These are phyloP conservation scores for Suillus spraguei DNA, from an alignment of 768 basidiomycete species.

Conservation along the genomic window DNA sequence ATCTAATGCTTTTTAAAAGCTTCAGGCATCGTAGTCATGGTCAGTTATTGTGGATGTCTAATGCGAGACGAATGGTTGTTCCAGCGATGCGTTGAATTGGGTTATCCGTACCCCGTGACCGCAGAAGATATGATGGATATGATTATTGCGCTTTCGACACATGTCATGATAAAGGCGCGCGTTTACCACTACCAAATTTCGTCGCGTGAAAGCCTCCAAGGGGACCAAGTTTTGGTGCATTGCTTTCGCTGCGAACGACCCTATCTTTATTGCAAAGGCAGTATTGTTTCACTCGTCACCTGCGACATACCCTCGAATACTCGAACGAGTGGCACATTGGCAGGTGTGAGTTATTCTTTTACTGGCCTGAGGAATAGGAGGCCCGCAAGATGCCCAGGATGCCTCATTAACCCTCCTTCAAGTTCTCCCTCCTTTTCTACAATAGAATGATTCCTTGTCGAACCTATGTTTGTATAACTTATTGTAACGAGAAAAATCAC, in stretches of 20 bases:
- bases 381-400: no score
- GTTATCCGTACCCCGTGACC: background rate
- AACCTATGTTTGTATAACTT: no score
- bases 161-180: background rate
- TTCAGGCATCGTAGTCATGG: background rate
- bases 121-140: background rate
- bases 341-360: no score
- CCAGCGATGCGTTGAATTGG: background rate
- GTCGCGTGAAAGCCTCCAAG: background rate
- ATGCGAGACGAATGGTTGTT: background rate
- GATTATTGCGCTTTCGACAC: background rate
- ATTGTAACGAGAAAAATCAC: no score
- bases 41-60: background rate
- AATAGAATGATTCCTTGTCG: no score
- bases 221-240: background rate
- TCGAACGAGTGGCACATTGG: no score
- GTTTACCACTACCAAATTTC: background rate
- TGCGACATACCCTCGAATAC: no score
- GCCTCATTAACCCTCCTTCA: no score
- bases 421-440: no score
- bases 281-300: no score
- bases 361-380: no score
- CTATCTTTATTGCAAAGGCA: no score
- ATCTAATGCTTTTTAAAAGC: background rate
- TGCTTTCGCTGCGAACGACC: background rate